Evolutionary conservation across 306 rosid species (phyloP).

Genomic region (Prinsepia uniflora): DNA sequence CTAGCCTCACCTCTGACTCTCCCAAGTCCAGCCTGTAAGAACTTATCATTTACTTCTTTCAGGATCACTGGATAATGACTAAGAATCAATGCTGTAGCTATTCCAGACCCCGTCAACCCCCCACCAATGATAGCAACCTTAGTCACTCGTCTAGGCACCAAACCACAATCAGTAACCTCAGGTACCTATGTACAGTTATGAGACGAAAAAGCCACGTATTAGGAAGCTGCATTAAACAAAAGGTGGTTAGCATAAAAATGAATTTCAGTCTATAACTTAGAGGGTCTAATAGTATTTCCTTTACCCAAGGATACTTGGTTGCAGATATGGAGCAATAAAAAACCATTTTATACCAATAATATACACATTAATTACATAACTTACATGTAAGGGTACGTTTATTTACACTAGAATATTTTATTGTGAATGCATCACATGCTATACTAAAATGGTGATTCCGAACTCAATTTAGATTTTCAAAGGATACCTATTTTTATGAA

Average conservation of each 20-base stretch:
- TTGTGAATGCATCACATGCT: no score
- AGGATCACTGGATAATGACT: conserved; percentile 73
- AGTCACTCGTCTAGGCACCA: conserved; percentile 66
- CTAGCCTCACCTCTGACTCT: conserved; percentile 78
- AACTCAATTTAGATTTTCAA: background rate
- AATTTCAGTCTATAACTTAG: background rate
- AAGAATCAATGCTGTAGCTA: conserved; percentile 78
- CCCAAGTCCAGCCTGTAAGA: conserved; percentile 78
- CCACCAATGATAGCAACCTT: conserved; percentile 95
- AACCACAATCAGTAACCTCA: conserved; percentile 78
- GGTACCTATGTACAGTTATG: conserved; percentile 56
- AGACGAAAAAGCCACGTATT: background rate
- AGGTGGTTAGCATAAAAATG: background rate
- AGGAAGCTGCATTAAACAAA: background rate
- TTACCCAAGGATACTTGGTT: no score
- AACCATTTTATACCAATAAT: no score
- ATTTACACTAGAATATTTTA: no score
- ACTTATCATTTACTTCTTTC: conserved; percentile 84
- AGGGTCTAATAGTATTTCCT: no score
- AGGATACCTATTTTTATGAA: background rate
- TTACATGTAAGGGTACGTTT: no score
- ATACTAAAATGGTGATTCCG: background rate
- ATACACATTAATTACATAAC: no score
- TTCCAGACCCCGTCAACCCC: conserved; percentile 98
- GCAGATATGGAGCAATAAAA: no score